These are phyloP conservation scores for Neurospora sublineolata DNA, from an alignment of 495 filamentous ascomycete species.

Conservation along the genomic window DNA sequence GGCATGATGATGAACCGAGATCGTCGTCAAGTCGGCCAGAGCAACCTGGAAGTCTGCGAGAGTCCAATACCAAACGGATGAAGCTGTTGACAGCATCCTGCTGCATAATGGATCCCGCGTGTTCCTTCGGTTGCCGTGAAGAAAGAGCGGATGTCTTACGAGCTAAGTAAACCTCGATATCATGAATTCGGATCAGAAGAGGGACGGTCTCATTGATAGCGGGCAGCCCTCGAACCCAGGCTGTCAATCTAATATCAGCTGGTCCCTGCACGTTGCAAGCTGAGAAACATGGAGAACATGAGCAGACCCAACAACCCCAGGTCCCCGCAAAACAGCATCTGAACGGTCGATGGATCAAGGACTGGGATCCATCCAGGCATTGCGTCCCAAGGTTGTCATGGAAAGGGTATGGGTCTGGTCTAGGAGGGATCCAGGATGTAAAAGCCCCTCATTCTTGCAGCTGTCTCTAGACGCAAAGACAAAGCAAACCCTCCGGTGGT, in stretches of 20 bases:
- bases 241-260: neutral
- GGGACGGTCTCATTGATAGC: neutral
- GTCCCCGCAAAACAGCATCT: neutral
- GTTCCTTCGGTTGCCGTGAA: neutral
- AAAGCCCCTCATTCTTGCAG: neutral
- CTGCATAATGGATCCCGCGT: neutral
- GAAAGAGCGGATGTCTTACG: neutral
- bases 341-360: neutral
- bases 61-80: neutral
- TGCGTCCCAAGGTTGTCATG: neutral
- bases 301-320: neutral
- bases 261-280: neutral
- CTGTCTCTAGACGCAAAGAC: neutral
- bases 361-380: neutral
- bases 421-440: neutral
- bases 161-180: neutral
- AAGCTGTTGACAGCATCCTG: neutral
- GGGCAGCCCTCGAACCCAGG: neutral
- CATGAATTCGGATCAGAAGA: neutral
- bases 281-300: neutral
- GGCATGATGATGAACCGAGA: constrained; percentile 13
- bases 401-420: neutral
- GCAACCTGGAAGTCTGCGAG: neutral
- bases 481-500: neutral
- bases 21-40: neutral